A percentile compares a stretch with the other conserved stretches of the same genome.
phyloP scores from a whole-genome alignment of 2,329 filamentous ascomycete genomes.

The Coniochaeta prunicola region DNA sequence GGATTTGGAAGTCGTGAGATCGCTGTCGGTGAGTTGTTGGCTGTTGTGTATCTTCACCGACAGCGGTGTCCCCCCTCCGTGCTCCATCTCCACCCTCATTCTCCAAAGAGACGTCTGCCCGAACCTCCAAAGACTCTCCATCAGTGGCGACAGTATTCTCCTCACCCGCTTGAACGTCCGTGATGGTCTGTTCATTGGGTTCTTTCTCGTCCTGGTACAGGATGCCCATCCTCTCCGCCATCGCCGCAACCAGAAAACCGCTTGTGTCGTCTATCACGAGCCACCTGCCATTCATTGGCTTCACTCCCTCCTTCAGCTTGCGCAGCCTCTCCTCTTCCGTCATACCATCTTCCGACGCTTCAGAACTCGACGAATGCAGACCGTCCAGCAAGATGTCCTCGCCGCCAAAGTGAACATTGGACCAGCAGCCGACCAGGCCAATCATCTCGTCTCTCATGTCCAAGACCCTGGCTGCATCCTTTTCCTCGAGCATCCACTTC shows the following conservation, averaged over 20 bases:
- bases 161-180: constrained; percentile 3
- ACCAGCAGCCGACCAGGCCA: constrained; percentile 78
- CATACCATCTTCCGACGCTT: background rate
- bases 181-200: constrained; percentile 8
- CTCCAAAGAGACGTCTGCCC: background rate
- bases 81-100: background rate
- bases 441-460: constrained; percentile 82
- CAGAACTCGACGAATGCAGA: constrained; percentile 5
- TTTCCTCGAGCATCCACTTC: constrained; percentile 72
- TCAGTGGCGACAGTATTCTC: background rate
- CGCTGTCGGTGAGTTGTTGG: constrained; percentile 9
- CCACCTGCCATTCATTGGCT: constrained; percentile 47
- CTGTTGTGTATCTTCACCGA: background rate
- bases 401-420: constrained; percentile 72
- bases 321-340: background rate
- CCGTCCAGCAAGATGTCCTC: constrained; percentile 21
- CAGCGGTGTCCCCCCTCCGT: background rate
- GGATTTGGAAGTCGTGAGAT: constrained; percentile 49
- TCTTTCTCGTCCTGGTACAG: constrained; percentile 43
- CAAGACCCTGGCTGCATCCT: constrained; percentile 72
- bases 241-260: constrained; percentile 70
- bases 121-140: background rate
- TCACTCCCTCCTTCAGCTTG: constrained; percentile 11
- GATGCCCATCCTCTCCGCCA: constrained; percentile 86
- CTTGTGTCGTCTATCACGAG: constrained; percentile 82